Base-by-base conservation (phyloP, 805 yeast genomes). In the Spathaspora passalidarum region DNA sequence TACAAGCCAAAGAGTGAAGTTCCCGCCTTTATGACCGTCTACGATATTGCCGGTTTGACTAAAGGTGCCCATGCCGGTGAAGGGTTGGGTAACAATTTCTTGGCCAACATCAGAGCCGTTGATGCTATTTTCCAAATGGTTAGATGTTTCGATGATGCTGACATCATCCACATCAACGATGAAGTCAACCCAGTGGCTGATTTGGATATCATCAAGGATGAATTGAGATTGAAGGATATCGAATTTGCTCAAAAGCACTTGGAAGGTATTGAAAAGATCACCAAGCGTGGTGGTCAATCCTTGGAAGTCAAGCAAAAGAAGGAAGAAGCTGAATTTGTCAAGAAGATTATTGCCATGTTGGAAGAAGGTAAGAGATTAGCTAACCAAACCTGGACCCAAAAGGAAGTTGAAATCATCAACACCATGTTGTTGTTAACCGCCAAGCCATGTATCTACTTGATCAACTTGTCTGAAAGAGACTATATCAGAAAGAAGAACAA, bases 71-170 rank as follows among this genome's bases (percentile, higher is more conserved):
- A 89, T 49, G 85, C 87, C 45, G 98, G 98, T 68, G 97, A 90
- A 72, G 99, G 99, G 66, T 81, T 94, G 55, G 99, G 99, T 63
- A 94, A 94, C 69, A 96, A 96, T 52, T 94, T 94, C 80, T 81
- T 94, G 73, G 85, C 96, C 56, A 91, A 94, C 68, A 94, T 94
- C 60, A 82, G 98, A 72, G 94, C 96, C 41, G 99, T 94, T 47
- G 99, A 94, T 79, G 96, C 97, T 52, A 85, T 94, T 54, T 94
- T 87, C 75, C 98, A 94, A 75, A 96, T 94, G 54, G 98, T 94
- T 42, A 85, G 99, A 72, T 88, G 96, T 72, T 94, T 94, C 62
- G 96, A 90, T 63, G 99, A 94, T 69, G 95, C 97, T 32, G 99
- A 94, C 65, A 94, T 94, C 60, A 90, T 91, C 58, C 99, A 94